Conservation (phyloP, 371 early-diverging fungal genomes). For the Sporodiniella umbellata region DNA sequence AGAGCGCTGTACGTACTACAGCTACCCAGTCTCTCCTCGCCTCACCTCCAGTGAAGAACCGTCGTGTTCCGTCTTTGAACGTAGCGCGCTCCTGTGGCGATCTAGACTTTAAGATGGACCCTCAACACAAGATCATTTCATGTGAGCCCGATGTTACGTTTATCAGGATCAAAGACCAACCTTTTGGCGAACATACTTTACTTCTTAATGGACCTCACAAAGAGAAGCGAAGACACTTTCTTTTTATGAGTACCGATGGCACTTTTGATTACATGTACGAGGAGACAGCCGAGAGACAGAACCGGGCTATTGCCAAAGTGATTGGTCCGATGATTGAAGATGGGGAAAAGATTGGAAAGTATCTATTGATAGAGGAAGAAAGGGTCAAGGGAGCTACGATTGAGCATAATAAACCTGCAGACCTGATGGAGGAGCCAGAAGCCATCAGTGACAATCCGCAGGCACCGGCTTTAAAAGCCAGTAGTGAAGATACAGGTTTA, state of each 20-base stretch:
- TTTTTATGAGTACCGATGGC: constrained; percentile 50
- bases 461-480: no score
- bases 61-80: constrained; percentile 52
- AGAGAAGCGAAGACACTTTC: constrained; percentile 38
- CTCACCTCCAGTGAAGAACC: constrained; percentile 26
- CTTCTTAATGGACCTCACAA: constrained; percentile 25
- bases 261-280: constrained; percentile 53
- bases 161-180: constrained; percentile 38
- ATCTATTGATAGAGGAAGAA: constrained; percentile 39
- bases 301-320: constrained; percentile 40
- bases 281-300: constrained; percentile 47
- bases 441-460: no score
- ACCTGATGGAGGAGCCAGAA: background rate
- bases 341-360: constrained; percentile 41
- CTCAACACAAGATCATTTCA: constrained; percentile 49
- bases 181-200: constrained; percentile 12
- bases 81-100: constrained; percentile 66
- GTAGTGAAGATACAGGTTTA: no score
- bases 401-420: constrained; percentile 26
- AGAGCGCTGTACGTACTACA: constrained; percentile 32
- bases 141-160: constrained; percentile 63
- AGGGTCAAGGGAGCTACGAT: constrained; percentile 23
- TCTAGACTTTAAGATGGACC: constrained; percentile 61
- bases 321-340: constrained; percentile 51
- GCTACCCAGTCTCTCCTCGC: constrained; percentile 15